Evolutionary conservation across 2,329 filamentous ascomycete genomes (phyloP).

Genomic region (Zymoseptoria pseudotritici): DNA sequence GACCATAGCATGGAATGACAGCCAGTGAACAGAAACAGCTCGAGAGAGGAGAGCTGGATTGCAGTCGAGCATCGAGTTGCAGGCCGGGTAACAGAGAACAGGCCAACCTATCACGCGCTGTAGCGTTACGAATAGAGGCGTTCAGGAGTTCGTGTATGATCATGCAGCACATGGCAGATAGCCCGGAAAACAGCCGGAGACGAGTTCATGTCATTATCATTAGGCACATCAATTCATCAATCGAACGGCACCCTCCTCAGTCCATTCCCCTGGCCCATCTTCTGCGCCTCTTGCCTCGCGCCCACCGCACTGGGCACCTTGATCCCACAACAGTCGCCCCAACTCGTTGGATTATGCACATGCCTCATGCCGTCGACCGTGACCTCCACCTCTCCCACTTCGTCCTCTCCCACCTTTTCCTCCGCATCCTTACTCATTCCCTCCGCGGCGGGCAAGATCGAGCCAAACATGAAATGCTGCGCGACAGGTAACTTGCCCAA

Average conservation of each 20-base stretch:
- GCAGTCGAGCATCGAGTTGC: not conserved
- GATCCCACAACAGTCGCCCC: conserved; percentile 97
- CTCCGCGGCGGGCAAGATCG: conserved; percentile 68
- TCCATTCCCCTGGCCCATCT: conserved; percentile 54
- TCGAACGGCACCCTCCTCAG: conserved; percentile 76
- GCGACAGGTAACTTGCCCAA: conserved; percentile 91
- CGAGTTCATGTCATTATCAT: not conserved
- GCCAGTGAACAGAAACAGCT: not conserved
- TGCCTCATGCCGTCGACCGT: conserved; percentile 58
- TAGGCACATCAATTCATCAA: conserved; percentile 34
- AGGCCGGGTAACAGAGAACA: not conserved
- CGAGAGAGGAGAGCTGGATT: not conserved
- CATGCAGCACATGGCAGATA: not conserved
- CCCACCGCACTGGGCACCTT: conserved; percentile 92
- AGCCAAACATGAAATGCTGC: conserved; percentile 96
- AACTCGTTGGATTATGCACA: conserved; percentile 53
- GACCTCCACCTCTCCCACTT: conserved; percentile 52
- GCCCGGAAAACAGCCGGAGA: not conserved
- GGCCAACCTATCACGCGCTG: not conserved
- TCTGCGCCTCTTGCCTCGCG: conserved; percentile 81
- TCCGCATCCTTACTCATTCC: conserved; percentile 67
- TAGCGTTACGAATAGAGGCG: not conserved
- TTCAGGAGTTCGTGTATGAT: not conserved
- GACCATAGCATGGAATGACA: not conserved
- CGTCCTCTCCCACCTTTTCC: conserved; percentile 42